Percentiles rank a stretch among this genome's conserved stretches.
phyloP scores from a whole-genome alignment of 2,329 filamentous ascomycete genomes.

The Coniochaeta prunicola region DNA sequence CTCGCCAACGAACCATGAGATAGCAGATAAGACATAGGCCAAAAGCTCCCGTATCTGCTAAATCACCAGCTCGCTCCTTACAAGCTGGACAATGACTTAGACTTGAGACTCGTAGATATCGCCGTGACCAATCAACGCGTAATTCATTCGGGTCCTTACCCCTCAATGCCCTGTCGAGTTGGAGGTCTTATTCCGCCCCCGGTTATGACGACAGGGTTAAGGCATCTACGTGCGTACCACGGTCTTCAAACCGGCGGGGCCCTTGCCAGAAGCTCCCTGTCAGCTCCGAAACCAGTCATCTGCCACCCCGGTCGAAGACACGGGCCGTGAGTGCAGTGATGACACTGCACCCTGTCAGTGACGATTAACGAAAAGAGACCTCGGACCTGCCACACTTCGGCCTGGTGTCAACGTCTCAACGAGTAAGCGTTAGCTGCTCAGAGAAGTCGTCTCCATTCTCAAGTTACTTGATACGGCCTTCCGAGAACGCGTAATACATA shows the following conservation, averaged over 20 bases:
- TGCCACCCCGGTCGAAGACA: neutral
- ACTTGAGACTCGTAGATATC: neutral
- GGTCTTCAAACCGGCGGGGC: neutral
- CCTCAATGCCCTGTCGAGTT: neutral
- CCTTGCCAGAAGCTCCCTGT: neutral
- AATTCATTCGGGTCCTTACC: neutral
- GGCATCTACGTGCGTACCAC: neutral
- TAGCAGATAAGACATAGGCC: neutral
- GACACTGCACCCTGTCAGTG: neutral
- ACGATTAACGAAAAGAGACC: neutral
- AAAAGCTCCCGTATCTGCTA: no score
- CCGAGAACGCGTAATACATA: no score
- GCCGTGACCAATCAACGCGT: neutral
- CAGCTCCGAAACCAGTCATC: neutral
- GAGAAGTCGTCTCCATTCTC: no score
- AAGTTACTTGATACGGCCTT: no score
- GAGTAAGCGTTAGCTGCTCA: no score
- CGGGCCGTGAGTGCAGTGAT: neutral
- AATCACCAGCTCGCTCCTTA: no score
- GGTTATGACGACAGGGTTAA: neutral
- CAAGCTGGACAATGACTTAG: neutral
- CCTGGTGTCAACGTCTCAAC: no score
- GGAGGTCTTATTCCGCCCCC: neutral
- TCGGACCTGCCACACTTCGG: no score
- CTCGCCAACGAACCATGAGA: neutral